These are phyloP conservation scores for Fraxinus nigra DNA, from an alignment of 305 asterid genomes.

Conservation along the genomic window DNA sequence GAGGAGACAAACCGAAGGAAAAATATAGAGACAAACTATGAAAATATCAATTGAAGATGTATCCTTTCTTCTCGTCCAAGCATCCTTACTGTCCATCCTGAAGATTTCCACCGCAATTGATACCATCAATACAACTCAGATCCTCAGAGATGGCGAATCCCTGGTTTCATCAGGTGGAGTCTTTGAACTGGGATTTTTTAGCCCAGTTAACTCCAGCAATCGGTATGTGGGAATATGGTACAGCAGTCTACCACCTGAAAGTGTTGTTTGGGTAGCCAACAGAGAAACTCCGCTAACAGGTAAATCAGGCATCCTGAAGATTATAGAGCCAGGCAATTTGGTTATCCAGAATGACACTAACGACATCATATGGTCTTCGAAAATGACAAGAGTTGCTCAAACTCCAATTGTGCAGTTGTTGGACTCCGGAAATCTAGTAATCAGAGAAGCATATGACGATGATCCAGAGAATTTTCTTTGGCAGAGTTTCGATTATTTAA, in stretches of 20 bases:
- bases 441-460: constrained; percentile 19
- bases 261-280: constrained; percentile 47
- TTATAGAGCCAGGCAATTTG: constrained; percentile 31
- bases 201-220: constrained; percentile 27
- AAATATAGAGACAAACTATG: constrained; percentile 2
- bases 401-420: constrained; percentile 27
- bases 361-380: constrained; percentile 38
- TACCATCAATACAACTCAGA: constrained; percentile 27
- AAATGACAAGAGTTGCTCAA: constrained; percentile 16
- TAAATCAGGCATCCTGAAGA: constrained; percentile 24
- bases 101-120: constrained; percentile 12
- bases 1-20: not conserved
- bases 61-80: not conserved
- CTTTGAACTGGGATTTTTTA: constrained; percentile 49
- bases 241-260: constrained; percentile 20
- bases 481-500: too few relatives aligned
- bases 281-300: constrained; percentile 30
- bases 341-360: constrained; percentile 29
- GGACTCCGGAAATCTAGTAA: constrained; percentile 31
- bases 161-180: constrained; percentile 33
- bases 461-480: constrained; percentile 12
- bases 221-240: constrained; percentile 52
- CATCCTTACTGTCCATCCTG: not conserved
- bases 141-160: constrained; percentile 30
- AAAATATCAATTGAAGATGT: not conserved